Evolutionary conservation across 768 basidiomycete species (phyloP).

Genomic region (Amanita muscaria): DNA sequence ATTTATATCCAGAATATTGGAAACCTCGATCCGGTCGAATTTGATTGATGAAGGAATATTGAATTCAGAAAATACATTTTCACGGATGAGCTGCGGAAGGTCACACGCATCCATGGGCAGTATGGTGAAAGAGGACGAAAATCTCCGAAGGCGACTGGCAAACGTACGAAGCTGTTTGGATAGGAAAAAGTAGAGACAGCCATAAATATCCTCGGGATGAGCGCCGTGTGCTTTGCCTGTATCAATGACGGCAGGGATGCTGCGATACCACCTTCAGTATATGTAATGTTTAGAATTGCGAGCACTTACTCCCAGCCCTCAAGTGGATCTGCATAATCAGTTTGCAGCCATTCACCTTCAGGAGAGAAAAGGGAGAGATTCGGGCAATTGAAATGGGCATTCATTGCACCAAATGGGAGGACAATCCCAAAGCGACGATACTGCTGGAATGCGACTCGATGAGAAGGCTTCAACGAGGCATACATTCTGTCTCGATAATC

Average conservation of each 20-base stretch:
- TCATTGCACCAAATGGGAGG: constrained; percentile 46
- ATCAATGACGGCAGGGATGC: constrained; percentile 23
- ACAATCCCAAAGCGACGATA: too few species aligned
- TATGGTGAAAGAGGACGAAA: constrained; percentile 26
- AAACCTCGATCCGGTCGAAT: constrained; percentile 42
- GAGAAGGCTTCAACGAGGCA: too few species aligned
- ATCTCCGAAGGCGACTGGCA: constrained; percentile 23
- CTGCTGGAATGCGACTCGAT: too few species aligned
- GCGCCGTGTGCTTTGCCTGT: constrained; percentile 30
- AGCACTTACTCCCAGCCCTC: constrained; percentile 38
- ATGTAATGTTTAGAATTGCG: constrained; percentile 6
- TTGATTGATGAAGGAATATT: constrained; percentile 17
- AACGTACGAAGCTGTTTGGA: constrained; percentile 31
- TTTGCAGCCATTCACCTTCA: constrained; percentile 28
- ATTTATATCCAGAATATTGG: constrained; percentile 36
- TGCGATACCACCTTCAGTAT: constrained; percentile 11
- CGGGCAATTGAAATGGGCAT: constrained; percentile 29
- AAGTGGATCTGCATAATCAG: constrained; percentile 33
- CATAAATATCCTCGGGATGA: constrained; percentile 35
- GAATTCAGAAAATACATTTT: constrained; percentile 10
- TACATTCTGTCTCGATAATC: too few species aligned
- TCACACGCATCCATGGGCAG: constrained; percentile 23
- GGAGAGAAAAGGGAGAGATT: constrained; percentile 33
- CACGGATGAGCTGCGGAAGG: constrained; percentile 19
- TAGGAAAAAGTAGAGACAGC: constrained; percentile 41